A percentile compares a stretch with the other conserved stretches of the same genome.
phyloP scores from a whole-genome alignment of 192 early-diverging fungal species.

The Dimargaris verticillata region DNA sequence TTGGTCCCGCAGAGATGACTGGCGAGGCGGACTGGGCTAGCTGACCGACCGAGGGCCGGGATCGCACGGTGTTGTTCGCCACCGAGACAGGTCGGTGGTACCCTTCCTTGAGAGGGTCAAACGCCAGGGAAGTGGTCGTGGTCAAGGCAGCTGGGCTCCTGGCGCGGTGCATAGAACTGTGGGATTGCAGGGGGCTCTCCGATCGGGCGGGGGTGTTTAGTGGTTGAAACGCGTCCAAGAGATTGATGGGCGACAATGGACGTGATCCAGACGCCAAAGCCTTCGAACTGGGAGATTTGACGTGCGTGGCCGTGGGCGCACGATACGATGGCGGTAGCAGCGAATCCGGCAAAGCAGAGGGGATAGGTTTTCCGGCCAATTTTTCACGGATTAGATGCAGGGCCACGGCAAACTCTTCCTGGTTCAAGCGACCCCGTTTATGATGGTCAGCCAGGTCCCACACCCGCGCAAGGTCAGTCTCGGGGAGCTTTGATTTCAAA shows the following conservation, averaged over 20 bases:
- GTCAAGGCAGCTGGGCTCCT: not conserved
- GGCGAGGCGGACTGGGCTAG: not conserved
- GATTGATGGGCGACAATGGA: constrained; percentile 1
- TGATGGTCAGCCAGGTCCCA: constrained; percentile 62
- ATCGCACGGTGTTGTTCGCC: not conserved
- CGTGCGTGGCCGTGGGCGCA: constrained; percentile 17
- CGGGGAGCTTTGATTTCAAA: constrained; percentile 56
- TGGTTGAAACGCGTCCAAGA: constrained; percentile 4
- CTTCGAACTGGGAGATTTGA: not conserved
- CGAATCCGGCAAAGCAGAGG: constrained; percentile 25
- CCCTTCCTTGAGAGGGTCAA: not conserved
- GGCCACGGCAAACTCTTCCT: constrained; percentile 64
- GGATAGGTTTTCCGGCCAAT: constrained; percentile 32
- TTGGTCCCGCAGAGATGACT: not conserved
- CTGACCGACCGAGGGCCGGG: not conserved
- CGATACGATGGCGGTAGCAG: constrained; percentile 26
- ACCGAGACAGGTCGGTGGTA: not conserved
- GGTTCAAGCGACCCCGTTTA: constrained; percentile 37
- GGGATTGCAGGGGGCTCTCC: not conserved
- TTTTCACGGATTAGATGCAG: constrained; percentile 60
- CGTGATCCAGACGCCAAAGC: not conserved
- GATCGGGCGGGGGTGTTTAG: not conserved
- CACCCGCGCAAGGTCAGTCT: constrained; percentile 48
- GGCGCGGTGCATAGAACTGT: not conserved
- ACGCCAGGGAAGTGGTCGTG: not conserved